phyloP scores from a whole-genome alignment of 2,329 filamentous ascomycete genomes.

The Fusarium devonianum region DNA sequence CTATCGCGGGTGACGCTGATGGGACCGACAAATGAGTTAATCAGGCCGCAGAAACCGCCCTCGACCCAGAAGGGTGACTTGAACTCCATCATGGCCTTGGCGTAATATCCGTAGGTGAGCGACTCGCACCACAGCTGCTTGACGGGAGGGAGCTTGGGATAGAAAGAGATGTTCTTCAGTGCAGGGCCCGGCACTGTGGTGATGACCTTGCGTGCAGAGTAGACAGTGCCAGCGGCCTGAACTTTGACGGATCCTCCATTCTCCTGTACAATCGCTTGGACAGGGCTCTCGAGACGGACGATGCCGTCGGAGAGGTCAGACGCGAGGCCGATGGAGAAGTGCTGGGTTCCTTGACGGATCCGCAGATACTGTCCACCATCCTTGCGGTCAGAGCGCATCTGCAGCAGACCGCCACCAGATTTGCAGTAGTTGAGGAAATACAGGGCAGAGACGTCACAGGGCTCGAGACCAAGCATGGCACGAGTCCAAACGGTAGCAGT shows the following conservation, averaged over 20 bases:
- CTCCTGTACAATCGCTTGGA: constrained; percentile 43
- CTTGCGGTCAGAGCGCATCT: constrained; percentile 61
- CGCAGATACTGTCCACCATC: constrained; percentile 62
- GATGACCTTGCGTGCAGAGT: constrained; percentile 55
- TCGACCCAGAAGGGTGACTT: constrained; percentile 49
- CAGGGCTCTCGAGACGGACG: constrained; percentile 44
- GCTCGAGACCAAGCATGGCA: constrained; percentile 59
- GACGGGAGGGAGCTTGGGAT: constrained; percentile 52
- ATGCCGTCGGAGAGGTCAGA: constrained; percentile 40
- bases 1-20: constrained; percentile 56
- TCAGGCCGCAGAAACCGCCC: constrained; percentile 53
- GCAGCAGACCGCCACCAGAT: constrained; percentile 57
- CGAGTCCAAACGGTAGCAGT: constrained; percentile 54
- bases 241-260: constrained; percentile 34
- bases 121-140: constrained; percentile 48
- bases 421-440: constrained; percentile 65
- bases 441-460: constrained; percentile 57
- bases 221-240: constrained; percentile 37
- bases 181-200: constrained; percentile 56
- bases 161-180: constrained; percentile 55
- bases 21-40: constrained; percentile 55
- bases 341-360: constrained; percentile 55
- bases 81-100: constrained; percentile 58
- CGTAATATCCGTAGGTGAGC: constrained; percentile 55
- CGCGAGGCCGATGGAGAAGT: constrained; percentile 49